These are phyloP conservation scores for Bipolaris gigantea DNA, from an alignment of 2,329 filamentous ascomycete genomes.

Conservation along the genomic window DNA sequence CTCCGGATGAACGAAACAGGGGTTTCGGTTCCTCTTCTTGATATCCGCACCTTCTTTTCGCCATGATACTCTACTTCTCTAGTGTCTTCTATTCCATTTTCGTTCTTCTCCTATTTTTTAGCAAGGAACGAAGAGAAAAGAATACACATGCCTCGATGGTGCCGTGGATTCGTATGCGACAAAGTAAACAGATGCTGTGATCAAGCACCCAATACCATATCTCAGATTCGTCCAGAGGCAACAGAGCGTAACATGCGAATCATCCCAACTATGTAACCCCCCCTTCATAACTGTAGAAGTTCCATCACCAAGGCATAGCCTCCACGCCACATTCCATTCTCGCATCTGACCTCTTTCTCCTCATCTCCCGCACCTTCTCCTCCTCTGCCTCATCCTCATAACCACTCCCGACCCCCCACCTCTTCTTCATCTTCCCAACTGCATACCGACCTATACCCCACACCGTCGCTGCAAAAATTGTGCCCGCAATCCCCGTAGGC, in stretches of 20 bases:
- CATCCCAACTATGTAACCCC: neutral
- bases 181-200: neutral
- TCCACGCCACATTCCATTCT: conserved; percentile 21
- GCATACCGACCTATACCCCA: conserved; percentile 47
- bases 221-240: neutral
- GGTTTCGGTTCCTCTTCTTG: no score
- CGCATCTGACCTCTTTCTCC: conserved; percentile 1
- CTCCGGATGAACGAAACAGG: no score
- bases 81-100: neutral
- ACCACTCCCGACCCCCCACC: conserved; percentile 26
- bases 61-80: neutral
- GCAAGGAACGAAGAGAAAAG: neutral
- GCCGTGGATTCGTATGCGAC: neutral
- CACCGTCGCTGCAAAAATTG: conserved; percentile 41
- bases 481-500: conserved; percentile 47
- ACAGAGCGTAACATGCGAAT: neutral
- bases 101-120: neutral
- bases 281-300: neutral
- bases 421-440: conserved; percentile 37
- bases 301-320: conserved; percentile 26
- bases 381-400: conserved; percentile 25
- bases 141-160: neutral
- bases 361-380: conserved; percentile 26
- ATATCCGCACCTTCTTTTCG: no score
- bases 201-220: neutral